phyloP scores from a whole-genome alignment of 495 filamentous ascomycete species.

The Hypomontagnella monticulosa region DNA sequence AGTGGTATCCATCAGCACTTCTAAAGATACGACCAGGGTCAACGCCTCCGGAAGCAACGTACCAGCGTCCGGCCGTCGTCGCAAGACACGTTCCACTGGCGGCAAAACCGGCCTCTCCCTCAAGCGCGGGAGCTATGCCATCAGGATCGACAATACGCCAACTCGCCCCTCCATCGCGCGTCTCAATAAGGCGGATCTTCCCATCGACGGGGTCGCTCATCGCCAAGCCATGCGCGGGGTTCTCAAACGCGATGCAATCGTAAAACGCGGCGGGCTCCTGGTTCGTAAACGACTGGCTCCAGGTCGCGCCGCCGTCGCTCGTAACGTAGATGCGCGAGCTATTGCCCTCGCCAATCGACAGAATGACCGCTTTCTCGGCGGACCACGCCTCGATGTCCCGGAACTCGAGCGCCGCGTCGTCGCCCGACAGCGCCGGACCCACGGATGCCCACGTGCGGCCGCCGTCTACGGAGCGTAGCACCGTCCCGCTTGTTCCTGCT shows the following conservation, averaged over 20 bases:
- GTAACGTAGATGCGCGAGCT: constrained; percentile 50
- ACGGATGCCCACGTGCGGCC: constrained; percentile 34
- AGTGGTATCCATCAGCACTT: constrained; percentile 28
- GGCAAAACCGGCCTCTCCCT: constrained; percentile 34
- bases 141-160: constrained; percentile 17
- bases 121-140: constrained; percentile 20
- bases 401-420: constrained; percentile 31
- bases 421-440: constrained; percentile 16
- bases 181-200: constrained; percentile 33
- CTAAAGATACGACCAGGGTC: constrained; percentile 34
- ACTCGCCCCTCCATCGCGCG: constrained; percentile 31
- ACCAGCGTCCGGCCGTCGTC: constrained; percentile 35
- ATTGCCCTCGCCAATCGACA: constrained; percentile 66
- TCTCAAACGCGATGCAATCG: constrained; percentile 40
- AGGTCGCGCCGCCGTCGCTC: constrained; percentile 28
- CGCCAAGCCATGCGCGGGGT: constrained; percentile 24
- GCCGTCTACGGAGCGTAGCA: constrained; percentile 31
- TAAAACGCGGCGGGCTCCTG: constrained; percentile 33
- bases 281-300: constrained; percentile 30
- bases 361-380: constrained; percentile 21
- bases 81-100: constrained; percentile 39
- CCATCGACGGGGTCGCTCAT: constrained; percentile 40
- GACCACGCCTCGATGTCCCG: constrained; percentile 41
- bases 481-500: constrained; percentile 27
- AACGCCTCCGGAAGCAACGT: constrained; percentile 33